These are phyloP conservation scores for Termitomyces bulborhizus DNA, from an alignment of 768 basidiomycete species.

Conservation along the genomic window DNA sequence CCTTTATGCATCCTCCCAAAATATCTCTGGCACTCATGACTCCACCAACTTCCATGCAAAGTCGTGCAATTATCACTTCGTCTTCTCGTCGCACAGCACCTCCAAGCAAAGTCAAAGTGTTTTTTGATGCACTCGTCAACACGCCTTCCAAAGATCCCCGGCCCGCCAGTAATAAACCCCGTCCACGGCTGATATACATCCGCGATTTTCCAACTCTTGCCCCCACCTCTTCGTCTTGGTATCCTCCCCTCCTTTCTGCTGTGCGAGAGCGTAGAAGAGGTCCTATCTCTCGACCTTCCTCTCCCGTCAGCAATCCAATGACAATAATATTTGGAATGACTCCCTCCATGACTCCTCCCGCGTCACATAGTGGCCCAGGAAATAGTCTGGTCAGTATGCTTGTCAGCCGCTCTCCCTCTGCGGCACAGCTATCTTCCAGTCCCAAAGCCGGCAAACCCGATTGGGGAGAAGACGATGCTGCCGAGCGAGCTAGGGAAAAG, in stretches of 20 bases:
- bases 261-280: conserved; percentile 74
- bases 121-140: conserved; percentile 78
- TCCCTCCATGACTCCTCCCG: conserved; percentile 59
- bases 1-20: conserved; percentile 25
- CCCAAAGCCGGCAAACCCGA: conserved; percentile 37
- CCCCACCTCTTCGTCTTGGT: conserved; percentile 70
- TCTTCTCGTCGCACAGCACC: conserved; percentile 35
- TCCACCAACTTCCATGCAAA: conserved; percentile 24
- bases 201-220: conserved; percentile 79
- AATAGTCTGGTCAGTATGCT: conserved; percentile 38
- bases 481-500: conserved; percentile 63
- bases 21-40: conserved; percentile 38
- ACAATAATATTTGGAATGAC: conserved; percentile 87
- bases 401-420: conserved; percentile 34
- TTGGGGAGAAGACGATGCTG: conserved; percentile 62
- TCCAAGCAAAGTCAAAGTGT: conserved; percentile 55
- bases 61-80: conserved; percentile 35
- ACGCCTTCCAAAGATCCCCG: conserved; percentile 28
- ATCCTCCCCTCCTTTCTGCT: conserved; percentile 69
- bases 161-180: conserved; percentile 16
- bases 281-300: conserved; percentile 49
- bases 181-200: conserved; percentile 77
- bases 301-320: conserved; percentile 63
- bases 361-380: conserved; percentile 20
- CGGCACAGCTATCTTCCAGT: conserved; percentile 22